phyloP scores from a whole-genome alignment of 1,284 basidiomycete genomes.

The Cryptococcus jaspeensis region DNA sequence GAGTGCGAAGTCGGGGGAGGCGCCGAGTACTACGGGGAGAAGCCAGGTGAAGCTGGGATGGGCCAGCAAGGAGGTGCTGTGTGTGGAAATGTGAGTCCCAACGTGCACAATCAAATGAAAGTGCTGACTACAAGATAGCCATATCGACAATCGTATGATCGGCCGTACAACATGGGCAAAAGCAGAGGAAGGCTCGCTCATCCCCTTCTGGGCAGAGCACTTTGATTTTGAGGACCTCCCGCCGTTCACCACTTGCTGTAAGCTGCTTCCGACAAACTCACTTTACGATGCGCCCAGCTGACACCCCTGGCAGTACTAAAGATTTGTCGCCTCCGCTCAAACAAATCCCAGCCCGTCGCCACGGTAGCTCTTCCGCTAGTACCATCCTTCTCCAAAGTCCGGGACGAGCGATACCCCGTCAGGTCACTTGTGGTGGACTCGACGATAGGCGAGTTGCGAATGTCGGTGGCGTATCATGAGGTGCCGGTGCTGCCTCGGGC shows the following conservation, averaged over 20 bases:
- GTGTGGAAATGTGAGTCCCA: constrained; percentile 26
- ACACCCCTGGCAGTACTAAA: not conserved
- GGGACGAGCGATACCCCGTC: constrained; percentile 36
- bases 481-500: constrained; percentile 14
- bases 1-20: constrained; percentile 7
- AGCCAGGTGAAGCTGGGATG: constrained; percentile 19
- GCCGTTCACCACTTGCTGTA: constrained; percentile 23
- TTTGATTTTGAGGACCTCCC: constrained; percentile 24
- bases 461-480: constrained; percentile 26
- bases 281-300: not conserved
- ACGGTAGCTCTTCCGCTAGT: constrained; percentile 27
- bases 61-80: constrained; percentile 21
- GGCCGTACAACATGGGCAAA: constrained; percentile 29
- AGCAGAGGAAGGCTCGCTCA: constrained; percentile 14
- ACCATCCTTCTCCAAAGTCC: constrained; percentile 15
- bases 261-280: too few species aligned
- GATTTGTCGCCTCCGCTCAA: constrained; percentile 9
- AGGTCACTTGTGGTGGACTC: constrained; percentile 12
- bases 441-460: constrained; percentile 34
- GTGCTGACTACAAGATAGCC: constrained; percentile 6
- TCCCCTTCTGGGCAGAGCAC: constrained; percentile 34
- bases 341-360: constrained; percentile 17
- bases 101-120: not conserved
- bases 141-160: constrained; percentile 19
- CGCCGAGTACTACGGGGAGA: not conserved